These are phyloP conservation scores for Pistacia atlantica DNA, from an alignment of 345 rosid genomes.

Conservation along the genomic window DNA sequence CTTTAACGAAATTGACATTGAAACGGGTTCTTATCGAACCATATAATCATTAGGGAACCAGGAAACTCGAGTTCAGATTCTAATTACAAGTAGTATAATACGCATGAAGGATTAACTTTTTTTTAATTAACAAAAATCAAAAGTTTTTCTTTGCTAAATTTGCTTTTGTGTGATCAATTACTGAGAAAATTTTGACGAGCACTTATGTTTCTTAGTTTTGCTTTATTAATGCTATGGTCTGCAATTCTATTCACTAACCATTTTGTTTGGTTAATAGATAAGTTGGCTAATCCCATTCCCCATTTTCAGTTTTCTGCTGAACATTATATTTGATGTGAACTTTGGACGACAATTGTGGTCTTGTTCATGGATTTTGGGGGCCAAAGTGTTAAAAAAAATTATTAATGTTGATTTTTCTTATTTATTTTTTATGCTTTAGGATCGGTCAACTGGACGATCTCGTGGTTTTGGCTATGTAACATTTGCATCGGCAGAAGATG, in stretches of 20 bases:
- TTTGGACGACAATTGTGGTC: not conserved
- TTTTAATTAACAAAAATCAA: not conserved
- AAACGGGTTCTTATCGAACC: too few relatives aligned
- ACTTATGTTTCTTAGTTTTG: not conserved
- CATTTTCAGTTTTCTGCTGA: not conserved
- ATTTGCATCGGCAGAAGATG: conserved; percentile 74
- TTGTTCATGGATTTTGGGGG: not conserved
- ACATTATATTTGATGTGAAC: not conserved
- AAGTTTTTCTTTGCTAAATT: not conserved
- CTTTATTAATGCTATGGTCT: not conserved
- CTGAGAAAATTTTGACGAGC: not conserved
- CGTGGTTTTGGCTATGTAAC: conserved; percentile 99
- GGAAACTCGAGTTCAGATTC: not conserved
- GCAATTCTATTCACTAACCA: not conserved
- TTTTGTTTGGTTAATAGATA: not conserved
- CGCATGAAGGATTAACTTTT: not conserved
- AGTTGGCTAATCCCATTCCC: not conserved
- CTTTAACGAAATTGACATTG: too few relatives aligned
- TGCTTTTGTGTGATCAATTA: conserved; percentile 1
- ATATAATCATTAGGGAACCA: not conserved
- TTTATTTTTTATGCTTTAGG: conserved; percentile 45
- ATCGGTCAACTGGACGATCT: conserved; percentile 90
- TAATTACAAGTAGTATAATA: not conserved
- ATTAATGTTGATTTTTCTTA: not conserved
- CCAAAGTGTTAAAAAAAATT: not conserved